Evolutionary conservation across 345 rosid species (phyloP).

Genomic region (Clausena lansium): DNA sequence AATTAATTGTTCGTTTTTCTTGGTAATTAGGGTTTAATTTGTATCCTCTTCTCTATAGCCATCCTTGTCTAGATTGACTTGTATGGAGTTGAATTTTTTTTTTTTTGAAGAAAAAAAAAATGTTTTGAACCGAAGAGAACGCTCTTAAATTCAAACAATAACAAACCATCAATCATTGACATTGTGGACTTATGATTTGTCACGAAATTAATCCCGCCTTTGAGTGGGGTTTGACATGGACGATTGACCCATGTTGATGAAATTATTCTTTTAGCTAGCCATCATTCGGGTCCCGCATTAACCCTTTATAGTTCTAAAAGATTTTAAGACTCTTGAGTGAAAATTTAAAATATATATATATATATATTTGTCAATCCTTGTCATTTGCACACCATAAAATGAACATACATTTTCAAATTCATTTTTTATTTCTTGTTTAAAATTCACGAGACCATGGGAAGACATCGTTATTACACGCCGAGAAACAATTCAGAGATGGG

Average conservation of each 20-base stretch:
- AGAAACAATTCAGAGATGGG: conserved; percentile 14
- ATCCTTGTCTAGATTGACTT: conserved; percentile 35
- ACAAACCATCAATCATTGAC: conserved; percentile 24
- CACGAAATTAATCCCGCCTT: conserved; percentile 19
- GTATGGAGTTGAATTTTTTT: conserved; percentile 2
- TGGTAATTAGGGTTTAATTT: conserved; percentile 5
- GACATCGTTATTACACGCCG: neutral
- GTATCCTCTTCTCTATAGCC: conserved; percentile 2
- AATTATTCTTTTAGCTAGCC: conserved; percentile 13
- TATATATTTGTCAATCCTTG: conserved; percentile 11
- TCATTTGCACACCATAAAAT: neutral
- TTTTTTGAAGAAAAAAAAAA: neutral
- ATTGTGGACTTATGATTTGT: conserved; percentile 18
- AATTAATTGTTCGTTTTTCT: neutral
- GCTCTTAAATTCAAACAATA: conserved; percentile 22
- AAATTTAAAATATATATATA: neutral
- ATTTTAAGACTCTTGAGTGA: neutral
- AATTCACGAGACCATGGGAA: neutral
- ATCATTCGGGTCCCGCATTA: conserved; percentile 15
- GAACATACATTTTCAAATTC: neutral
- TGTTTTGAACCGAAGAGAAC: conserved; percentile 9
- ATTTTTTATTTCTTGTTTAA: neutral
- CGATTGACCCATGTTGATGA: conserved; percentile 24
- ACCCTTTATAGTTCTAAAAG: neutral
- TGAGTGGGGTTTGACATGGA: conserved; percentile 41